Evolutionary conservation across 305 asterid genomes (phyloP), one percentile per base, ranked within the genome.

Genomic region (Solanum hybrid): DNA sequence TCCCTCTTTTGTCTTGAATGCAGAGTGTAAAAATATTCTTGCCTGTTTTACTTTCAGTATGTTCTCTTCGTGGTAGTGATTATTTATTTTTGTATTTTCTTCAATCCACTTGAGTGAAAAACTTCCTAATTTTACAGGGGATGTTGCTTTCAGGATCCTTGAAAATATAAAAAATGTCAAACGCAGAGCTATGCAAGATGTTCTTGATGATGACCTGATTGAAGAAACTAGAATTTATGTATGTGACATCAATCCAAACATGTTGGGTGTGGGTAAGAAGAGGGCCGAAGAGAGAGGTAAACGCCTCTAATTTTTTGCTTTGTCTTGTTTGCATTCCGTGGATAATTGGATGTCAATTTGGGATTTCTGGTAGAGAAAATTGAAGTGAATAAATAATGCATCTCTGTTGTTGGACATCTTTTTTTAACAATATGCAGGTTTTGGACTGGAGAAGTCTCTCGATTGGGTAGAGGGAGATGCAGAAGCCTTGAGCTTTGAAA

Each of bases 401-500:
- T 38, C 51, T 88, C 75, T 14, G 10, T 77, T 29, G 38, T 56
- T 51, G 17, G 60, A 4, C 31, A 22, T 78, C 45, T 40, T 40
- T 27, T 37, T 78, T 42, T 56, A 45, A 29, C 60, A 87, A 42
- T 80, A 87, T 89, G 69, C 88, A 97, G 98, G 98, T 90, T 88
- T 93, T 86, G 93, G 92, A 42, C 92, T 89, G 69, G 92, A 93
- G 87, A 93, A 89, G 90, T 94, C 99, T 81, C 98, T 97, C 85
- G 64, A 93, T 89, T 97, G 99, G 99, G 97, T 95, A 69, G 98
- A 96, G 89, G 99, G 99, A 92, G 98, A 97, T 92, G 99, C 99
- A 9, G 99, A 97, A 92, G 93, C 95, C 92, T 92, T 97, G 87
- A 91, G 93, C 40, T 96, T 96, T 81, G 97, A 91, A 87, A 98